These are phyloP conservation scores for Pleomassaria siparia DNA, from an alignment of 2,329 filamentous ascomycete genomes.

Conservation along the genomic window DNA sequence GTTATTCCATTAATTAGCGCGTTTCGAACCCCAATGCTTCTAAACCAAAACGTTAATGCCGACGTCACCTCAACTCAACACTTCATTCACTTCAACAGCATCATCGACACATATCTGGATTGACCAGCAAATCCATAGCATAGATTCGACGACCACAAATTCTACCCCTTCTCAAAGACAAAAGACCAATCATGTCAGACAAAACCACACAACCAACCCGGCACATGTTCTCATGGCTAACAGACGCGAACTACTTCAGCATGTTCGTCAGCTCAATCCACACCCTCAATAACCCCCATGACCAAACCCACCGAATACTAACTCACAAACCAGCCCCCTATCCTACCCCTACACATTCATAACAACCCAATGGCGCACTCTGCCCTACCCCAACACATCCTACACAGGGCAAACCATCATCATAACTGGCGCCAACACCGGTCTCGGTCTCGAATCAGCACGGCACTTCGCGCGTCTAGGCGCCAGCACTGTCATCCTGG, in stretches of 20 bases:
- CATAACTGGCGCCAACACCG: slow-evolving; percentile 37
- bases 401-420: slow-evolving; percentile 39
- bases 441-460: slow-evolving; percentile 24
- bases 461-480: slow-evolving; percentile 23
- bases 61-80: too few species aligned
- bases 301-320: background rate
- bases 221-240: background rate
- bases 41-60: too few species aligned
- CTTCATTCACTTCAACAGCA: too few species aligned
- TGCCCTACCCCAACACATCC: background rate
- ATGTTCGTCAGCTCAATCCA: background rate
- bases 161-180: too few species aligned
- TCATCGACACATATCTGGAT: too few species aligned
- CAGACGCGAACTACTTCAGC: background rate
- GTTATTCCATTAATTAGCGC: too few species aligned
- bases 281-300: background rate
- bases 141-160: too few species aligned
- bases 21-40: too few species aligned
- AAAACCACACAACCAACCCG: background rate
- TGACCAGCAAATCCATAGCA: too few species aligned
- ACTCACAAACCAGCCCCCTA: background rate
- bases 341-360: background rate
- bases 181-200: too few species aligned
- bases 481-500: slow-evolving; percentile 23
- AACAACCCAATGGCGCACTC: background rate